Percentiles rank a stretch among this genome's conserved stretches.
These are phyloP conservation scores for Adansonia grandidieri DNA, from an alignment of 441 rosid genomes.

Conservation along the genomic window DNA sequence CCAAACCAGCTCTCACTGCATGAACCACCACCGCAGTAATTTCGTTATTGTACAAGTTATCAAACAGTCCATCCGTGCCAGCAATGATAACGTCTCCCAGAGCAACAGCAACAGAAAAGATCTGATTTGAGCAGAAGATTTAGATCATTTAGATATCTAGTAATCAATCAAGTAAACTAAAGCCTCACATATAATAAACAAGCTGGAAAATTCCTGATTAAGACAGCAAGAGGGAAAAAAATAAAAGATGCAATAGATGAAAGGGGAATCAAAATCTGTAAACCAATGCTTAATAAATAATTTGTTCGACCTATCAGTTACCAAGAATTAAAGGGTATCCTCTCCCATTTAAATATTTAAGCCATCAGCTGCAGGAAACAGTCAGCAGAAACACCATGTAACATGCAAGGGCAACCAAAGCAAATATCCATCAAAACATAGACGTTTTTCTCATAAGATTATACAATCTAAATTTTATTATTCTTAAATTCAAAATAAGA, in stretches of 20 bases:
- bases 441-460: neutral
- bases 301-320: conserved; percentile 16
- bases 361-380: conserved; percentile 7
- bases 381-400: conserved; percentile 9
- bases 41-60: conserved; percentile 90
- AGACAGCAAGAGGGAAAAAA: neutral
- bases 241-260: neutral
- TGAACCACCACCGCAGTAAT: conserved; percentile 85
- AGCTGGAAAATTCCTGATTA: neutral
- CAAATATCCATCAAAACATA: neutral
- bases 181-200: neutral
- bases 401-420: neutral
- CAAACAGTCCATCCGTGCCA: conserved; percentile 94
- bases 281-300: neutral
- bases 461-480: neutral
- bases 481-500: neutral
- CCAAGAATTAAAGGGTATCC: neutral
- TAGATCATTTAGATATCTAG: conserved; percentile 18
- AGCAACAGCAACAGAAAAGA: conserved; percentile 74
- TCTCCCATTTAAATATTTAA: conserved; percentile 11
- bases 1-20: conserved; percentile 73
- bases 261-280: neutral
- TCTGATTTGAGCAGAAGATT: conserved; percentile 40
- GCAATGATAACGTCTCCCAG: conserved; percentile 86
- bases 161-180: conserved; percentile 26